Base-by-base conservation (phyloP, 495 filamentous ascomycete genomes). In the Aspergillus sclerotiicarbonarius region DNA sequence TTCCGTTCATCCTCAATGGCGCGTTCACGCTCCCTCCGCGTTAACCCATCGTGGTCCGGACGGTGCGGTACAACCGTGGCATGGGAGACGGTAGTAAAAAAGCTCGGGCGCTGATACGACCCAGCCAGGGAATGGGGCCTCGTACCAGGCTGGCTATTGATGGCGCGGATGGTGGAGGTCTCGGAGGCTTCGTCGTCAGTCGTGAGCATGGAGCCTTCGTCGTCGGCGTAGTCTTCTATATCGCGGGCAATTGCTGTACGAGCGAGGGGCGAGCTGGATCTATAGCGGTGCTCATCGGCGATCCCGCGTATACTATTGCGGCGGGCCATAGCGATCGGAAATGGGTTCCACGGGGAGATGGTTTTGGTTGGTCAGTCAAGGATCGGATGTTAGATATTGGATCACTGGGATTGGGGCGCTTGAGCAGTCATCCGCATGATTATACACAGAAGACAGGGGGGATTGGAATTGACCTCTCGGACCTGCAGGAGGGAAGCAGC, bases 1-100 rank as follows among this genome's bases (percentile, higher is more conserved):
- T 86, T 84, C 53, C 88, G 78, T 70, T 94, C 91, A 49, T 92
- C 89, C 21, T 83, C 74, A 18, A 87, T 80, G n/a, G 83, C 84
- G 41, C 82, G 76, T 44, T 83, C 76, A 13, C 80, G 78, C 55
- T 93, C 89, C 29, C 80, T 78, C 49, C 82, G 82, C 0, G 81
- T 84, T 41, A 90, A 67, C 3, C 71, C 71, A 16, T 82, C 76
- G 18, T 82, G 79, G 4, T 80, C 76, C 1, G 74, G 66, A 3
- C 39, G 68, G 63, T 64, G 67, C 8, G 70, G 76, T 7, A 82
- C 66, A 9, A 82, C 46, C 57, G 82, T 71, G 65, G 73, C 68
- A 72, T 77, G 64, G 19, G 78, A 84, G 44, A 83, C 86, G 39
- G 80, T 86, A 10, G 84, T 84, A 8, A 89, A 77, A 59, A 82